Percentiles rank a stretch among this genome's conserved stretches.
Conservation (phyloP, 139 green algal species). For the Chlamydomonas sp. region DNA sequence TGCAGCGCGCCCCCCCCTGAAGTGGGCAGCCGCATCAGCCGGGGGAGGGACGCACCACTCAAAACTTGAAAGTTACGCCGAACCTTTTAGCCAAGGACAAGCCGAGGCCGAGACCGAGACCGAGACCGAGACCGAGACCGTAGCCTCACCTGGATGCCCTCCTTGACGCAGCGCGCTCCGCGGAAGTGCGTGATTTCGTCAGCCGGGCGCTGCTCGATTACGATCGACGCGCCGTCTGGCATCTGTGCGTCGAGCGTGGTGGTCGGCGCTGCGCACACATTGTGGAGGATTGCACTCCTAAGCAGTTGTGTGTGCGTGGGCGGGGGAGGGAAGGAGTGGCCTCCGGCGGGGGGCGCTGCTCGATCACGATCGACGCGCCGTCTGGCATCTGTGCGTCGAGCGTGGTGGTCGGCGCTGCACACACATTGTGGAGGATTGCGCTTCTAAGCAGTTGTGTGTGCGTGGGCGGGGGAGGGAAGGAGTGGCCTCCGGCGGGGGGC, state of each 20-base stretch:
- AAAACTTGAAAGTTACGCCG: too few relatives aligned
- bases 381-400: conserved; percentile 60
- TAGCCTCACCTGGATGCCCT: conserved; percentile 52
- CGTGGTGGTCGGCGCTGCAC: conserved; percentile 84
- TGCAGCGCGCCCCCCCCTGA: neutral
- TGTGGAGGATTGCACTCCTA: too few relatives aligned
- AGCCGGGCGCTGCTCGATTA: conserved; percentile 76
- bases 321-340: too few relatives aligned
- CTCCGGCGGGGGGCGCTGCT: conserved; percentile 63
- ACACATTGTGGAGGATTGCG: too few relatives aligned
- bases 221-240: conserved; percentile 63
- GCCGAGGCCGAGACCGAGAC: neutral
- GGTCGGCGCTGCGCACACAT: too few relatives aligned
- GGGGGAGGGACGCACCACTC: too few relatives aligned
- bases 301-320: too few relatives aligned
- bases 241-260: conserved; percentile 78
- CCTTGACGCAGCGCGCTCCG: conserved; percentile 56
- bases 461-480: too few relatives aligned
- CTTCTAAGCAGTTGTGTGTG: too few relatives aligned
- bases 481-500: too few relatives aligned
- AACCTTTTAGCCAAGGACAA: too few relatives aligned
- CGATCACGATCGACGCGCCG: conserved; percentile 81
- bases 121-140: neutral
- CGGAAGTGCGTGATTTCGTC: conserved; percentile 80
- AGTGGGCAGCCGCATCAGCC: too few relatives aligned